A percentile compares a stretch with the other conserved stretches of the same genome.
phyloP scores from a whole-genome alignment of 2,329 filamentous ascomycete species.

The Colletotrichum sp. region DNA sequence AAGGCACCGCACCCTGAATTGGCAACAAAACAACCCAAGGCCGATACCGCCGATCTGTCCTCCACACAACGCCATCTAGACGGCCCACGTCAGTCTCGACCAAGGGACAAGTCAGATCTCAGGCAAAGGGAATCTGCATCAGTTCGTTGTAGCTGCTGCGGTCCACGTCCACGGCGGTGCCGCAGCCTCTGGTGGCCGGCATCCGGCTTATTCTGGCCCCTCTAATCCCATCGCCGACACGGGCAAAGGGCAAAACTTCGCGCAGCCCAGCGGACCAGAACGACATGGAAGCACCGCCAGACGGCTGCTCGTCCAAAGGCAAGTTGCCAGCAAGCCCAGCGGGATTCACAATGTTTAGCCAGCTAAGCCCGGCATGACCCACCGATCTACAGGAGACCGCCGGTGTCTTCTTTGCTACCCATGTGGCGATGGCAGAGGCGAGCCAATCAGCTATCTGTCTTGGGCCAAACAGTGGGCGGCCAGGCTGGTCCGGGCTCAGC shows the following conservation, averaged over 20 bases:
- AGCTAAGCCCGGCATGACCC: constrained; percentile 13
- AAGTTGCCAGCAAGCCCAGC: not conserved
- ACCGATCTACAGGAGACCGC: constrained; percentile 19
- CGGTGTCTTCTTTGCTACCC: not conserved
- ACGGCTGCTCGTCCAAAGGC: not conserved
- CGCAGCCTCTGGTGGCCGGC: not conserved
- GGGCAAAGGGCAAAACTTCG: not conserved
- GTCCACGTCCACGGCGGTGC: not conserved
- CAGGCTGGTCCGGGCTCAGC: constrained; percentile 4
- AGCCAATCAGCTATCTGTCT: not conserved
- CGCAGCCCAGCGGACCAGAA: not conserved
- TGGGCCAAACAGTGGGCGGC: not conserved
- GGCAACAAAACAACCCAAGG: not conserved
- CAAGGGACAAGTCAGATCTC: not conserved
- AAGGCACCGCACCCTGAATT: not conserved
- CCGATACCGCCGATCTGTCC: constrained; percentile 4
- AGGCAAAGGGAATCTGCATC: not conserved
- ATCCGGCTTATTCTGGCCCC: not conserved
- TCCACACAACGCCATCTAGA: not conserved
- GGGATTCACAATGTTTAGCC: not conserved
- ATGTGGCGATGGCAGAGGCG: constrained; percentile 7
- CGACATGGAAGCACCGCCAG: not conserved
- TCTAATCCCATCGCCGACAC: not conserved
- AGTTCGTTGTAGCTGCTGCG: not conserved
- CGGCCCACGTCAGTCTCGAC: constrained; percentile 1